Evolutionary conservation across 441 rosid species (phyloP).

Genomic region (Gossypium lobatum): DNA sequence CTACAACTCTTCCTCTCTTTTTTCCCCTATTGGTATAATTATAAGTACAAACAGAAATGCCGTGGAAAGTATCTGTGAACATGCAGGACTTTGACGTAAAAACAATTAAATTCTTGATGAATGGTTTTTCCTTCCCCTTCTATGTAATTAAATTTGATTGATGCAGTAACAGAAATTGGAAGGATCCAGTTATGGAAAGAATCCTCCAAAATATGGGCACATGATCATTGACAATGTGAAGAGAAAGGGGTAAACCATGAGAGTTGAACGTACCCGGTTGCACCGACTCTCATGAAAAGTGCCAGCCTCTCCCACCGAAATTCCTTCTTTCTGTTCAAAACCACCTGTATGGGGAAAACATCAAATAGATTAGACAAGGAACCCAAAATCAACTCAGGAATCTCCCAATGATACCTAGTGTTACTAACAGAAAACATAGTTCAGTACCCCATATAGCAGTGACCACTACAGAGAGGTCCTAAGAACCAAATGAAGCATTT

Average conservation of each 20-base stretch:
- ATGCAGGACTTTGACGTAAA: neutral
- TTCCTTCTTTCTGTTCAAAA: conserved; percentile 72
- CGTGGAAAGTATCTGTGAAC: neutral
- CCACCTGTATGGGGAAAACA: conserved; percentile 43
- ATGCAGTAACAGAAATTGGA: neutral
- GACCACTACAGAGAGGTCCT: neutral
- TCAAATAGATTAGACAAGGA: conserved; percentile 7
- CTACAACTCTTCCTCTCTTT: neutral
- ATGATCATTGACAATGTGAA: neutral
- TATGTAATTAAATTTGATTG: neutral
- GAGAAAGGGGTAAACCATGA: neutral
- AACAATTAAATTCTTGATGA: neutral
- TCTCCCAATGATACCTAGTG: conserved; percentile 9
- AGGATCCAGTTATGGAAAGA: neutral
- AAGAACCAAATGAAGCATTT: neutral
- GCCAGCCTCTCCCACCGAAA: conserved; percentile 81
- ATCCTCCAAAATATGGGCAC: neutral
- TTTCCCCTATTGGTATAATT: neutral
- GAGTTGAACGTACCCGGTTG: conserved; percentile 43
- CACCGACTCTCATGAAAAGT: conserved; percentile 62
- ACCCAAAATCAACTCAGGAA: conserved; percentile 11
- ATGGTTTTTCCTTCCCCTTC: neutral
- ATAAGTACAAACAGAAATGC: neutral
- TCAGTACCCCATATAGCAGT: neutral
- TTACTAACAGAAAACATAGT: conserved; percentile 7